Evolutionary conservation across 352 stramenopile species (phyloP), one percentile per base, ranked within the genome.

Genomic region (Pythium insidiosum): DNA sequence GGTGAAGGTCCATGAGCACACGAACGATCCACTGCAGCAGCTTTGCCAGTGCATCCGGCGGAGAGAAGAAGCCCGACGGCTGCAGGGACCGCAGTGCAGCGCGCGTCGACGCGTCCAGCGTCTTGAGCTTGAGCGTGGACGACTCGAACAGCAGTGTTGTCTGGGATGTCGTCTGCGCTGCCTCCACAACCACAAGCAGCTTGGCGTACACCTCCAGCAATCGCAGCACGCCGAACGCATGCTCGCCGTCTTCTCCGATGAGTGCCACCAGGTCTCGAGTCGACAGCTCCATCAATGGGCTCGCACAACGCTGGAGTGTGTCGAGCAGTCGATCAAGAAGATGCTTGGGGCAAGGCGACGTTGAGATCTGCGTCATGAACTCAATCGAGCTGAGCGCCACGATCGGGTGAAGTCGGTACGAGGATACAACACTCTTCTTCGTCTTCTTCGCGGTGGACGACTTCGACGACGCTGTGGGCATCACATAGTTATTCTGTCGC

Each of bases 191-290:
- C 31, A 87, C 43, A 1, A 68, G 38, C 10, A 86, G 56, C 38
- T 84, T 84, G 6, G 63, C 70, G 43, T 88, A 86, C 5, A 89
- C 65, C 46, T 89, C 77, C 10, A 89, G 16, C 22, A 89, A 59
- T 1, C 77, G 72, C 31, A 88, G 52, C 18, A 89, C 61, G 3
- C 67, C 66, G 26, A 87, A 84, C 4, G 69, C 63, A 31, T 86
- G 82, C 0, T 42, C 36, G n/a, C n/a, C n/a, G n/a, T n/a, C n/a
- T n/a, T n/a, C n/a, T 19, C 63, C 68, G 50, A 72, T 81, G 10
- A 70, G 49, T 41, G 56, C 49, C 25, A 65, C 49, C 23, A 70
- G 53, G 25, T 84, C 61, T 15, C 67, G 46, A n/a, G 52, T 38
- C 4, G 69, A 58, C 10, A 72, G 61, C 15, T 67, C 58, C 15